These are phyloP conservation scores for Ambrosia trifida DNA, from an alignment of 129 eudicot genomes.

Conservation along the genomic window DNA sequence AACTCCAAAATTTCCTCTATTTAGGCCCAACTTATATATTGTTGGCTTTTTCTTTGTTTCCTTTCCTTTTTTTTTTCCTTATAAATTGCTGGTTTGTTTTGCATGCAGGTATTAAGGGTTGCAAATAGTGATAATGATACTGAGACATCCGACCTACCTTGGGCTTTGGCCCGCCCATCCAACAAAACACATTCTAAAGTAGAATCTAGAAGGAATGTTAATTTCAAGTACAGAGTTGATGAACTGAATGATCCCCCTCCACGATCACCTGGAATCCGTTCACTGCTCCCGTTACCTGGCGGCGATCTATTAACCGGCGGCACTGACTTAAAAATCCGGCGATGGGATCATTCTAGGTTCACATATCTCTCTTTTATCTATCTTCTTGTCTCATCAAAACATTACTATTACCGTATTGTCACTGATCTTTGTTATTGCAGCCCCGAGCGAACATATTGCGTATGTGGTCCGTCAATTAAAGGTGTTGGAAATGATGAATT, in stretches of 20 bases:
- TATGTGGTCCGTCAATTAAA: constrained; percentile 87
- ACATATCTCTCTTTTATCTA: background rate
- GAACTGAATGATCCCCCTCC: constrained; percentile 84
- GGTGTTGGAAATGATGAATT: constrained; percentile 82
- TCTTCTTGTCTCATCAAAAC: constrained; percentile 3
- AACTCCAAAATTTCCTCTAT: background rate
- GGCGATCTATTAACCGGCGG: constrained; percentile 98
- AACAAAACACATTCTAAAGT: constrained; percentile 59
- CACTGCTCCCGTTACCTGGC: constrained; percentile 93
- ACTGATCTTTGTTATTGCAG: constrained; percentile 49
- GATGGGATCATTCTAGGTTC: constrained; percentile 98
- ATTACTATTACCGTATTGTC: background rate
- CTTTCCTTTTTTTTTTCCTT: background rate
- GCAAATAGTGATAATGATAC: constrained; percentile 62
- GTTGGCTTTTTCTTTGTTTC: background rate
- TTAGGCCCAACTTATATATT: background rate
- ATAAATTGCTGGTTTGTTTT: background rate
- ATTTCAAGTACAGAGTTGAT: constrained; percentile 74
- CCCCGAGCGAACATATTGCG: constrained; percentile 89
- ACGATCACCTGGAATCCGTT: constrained; percentile 83
- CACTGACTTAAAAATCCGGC: constrained; percentile 88
- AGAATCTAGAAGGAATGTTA: constrained; percentile 63
- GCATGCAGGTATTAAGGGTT: constrained; percentile 67
- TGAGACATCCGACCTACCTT: constrained; percentile 67
- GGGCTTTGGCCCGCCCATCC: constrained; percentile 82